Evolutionary conservation across 805 yeast genomes (phyloP).

Genomic region (Priceomyces haplophilus): DNA sequence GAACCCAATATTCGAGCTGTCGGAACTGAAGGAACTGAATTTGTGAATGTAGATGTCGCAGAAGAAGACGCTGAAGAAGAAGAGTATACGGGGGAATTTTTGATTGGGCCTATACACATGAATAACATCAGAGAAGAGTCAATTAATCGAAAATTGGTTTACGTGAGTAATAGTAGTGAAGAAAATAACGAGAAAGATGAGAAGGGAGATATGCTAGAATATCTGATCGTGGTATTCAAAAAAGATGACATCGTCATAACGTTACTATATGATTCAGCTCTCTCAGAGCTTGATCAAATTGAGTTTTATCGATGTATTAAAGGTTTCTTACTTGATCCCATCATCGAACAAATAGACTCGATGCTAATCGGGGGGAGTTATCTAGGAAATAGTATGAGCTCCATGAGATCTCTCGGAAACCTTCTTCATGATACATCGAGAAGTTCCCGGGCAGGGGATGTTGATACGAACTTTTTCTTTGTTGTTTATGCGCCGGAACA

Average conservation of each 20-base stretch:
- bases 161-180: conserved; percentile 16
- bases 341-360: conserved; percentile 21
- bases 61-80: conserved; percentile 6
- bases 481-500: conserved; percentile 28
- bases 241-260: conserved; percentile 21
- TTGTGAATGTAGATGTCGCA: background rate
- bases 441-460: conserved; percentile 2
- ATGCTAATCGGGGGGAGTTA: conserved; percentile 15
- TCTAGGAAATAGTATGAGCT: conserved; percentile 26
- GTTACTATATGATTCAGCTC: conserved; percentile 30
- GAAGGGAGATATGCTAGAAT: conserved; percentile 17
- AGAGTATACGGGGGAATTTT: conserved; percentile 6
- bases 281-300: conserved; percentile 17
- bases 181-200: conserved; percentile 5
- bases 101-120: conserved; percentile 4
- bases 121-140: conserved; percentile 3
- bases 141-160: conserved; percentile 25
- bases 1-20: background rate
- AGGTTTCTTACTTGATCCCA: conserved; percentile 15
- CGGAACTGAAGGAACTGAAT: background rate
- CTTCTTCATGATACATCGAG: conserved; percentile 6
- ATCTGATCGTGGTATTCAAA: conserved; percentile 29
- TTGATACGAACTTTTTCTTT: conserved; percentile 37
- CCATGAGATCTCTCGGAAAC: conserved; percentile 24
- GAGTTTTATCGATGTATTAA: conserved; percentile 23